Base-by-base conservation (phyloP, 192 early-diverging fungal genomes). In the Kappamyces sp. region DNA sequence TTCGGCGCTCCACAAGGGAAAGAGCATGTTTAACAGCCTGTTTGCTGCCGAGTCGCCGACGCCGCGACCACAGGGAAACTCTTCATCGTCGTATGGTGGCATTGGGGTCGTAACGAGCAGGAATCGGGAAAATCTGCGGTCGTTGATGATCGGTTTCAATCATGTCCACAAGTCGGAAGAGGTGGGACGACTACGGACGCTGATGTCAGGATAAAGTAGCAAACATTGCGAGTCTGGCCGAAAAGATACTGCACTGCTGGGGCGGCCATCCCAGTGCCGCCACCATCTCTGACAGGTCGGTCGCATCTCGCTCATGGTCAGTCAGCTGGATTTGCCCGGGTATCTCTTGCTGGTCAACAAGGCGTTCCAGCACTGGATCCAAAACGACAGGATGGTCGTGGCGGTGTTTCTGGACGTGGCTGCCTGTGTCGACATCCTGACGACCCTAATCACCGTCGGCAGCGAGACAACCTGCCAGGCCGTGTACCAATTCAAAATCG, bases 121-220 rank as follows among this genome's bases (percentile, higher is more conserved):
- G 42, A 8, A 43, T n/a, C 7, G 47, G 4, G 55, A 58, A n/a
- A 58, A 36, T 12, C 55, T 58, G 9, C 5, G 36, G n/a, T 38
- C 30, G 5, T 36, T 38, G 55, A 58, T 58, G 55, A 31, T 36
- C 4, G 32, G 40, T 47, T 58, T 58, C 42, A 58, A 58, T 58
- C 55, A 58, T 38, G 31, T 46, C 31, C 36, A 58, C 29, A 58
- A 58, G 29, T 47, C 55, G 5, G 55, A 58, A 12, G 55, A 58
- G 1, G 55, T 58, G 7, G 8, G 4, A 11, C 15, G 4, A 45
- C 2, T 7, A 6, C 4, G 30, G 36, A 45, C 29, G 11, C 4
- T 43, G 15, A 9, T 11, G 3, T 5, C 45, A 54, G 53, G 53
- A 54, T 43, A 54, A 54, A n/a, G 5, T 54, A 3, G 22, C 29